Percentiles rank a stretch among this genome's conserved stretches.
These are phyloP conservation scores for Cercophora scortea DNA, from an alignment of 495 filamentous ascomycete species.

Conservation along the genomic window DNA sequence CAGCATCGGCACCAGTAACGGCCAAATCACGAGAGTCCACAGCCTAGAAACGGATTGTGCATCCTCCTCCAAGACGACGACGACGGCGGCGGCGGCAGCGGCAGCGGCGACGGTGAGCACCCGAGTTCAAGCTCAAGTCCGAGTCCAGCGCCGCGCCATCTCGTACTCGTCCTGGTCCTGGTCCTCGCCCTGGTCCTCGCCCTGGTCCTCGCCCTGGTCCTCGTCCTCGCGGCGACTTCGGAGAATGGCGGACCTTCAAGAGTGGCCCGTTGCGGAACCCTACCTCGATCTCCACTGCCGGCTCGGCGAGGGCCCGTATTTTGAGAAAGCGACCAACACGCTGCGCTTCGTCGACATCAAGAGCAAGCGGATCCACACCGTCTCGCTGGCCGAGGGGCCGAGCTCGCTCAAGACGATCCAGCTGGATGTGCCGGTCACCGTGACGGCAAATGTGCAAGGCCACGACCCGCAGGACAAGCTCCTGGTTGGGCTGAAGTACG, in stretches of 20 bases:
- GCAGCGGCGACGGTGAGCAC: too few relatives aligned
- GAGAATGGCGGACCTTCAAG: conserved; percentile 18
- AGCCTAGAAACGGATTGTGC: too few relatives aligned
- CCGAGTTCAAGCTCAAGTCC: too few relatives aligned
- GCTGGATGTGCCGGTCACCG: conserved; percentile 61
- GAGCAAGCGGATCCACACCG: conserved; percentile 63
- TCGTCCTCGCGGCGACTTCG: neutral
- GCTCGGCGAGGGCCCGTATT: conserved; percentile 79
- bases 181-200: neutral
- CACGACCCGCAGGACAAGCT: conserved; percentile 55
- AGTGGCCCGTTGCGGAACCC: conserved; percentile 51
- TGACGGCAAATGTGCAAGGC: conserved; percentile 76
- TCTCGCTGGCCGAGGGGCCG: conserved; percentile 60
- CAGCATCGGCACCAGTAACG: too few relatives aligned
- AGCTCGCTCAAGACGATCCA: conserved; percentile 57
- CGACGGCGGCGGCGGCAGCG: too few relatives aligned
- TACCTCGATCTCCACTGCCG: conserved; percentile 66
- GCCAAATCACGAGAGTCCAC: too few relatives aligned
- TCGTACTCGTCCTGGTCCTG: neutral
- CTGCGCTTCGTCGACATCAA: conserved; percentile 90
- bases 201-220: neutral
- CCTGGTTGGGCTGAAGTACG: conserved; percentile 72
- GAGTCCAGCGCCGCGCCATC: too few relatives aligned
- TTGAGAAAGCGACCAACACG: conserved; percentile 57
- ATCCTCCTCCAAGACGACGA: too few relatives aligned